Evolutionary conservation across 768 basidiomycete species (phyloP).

Genomic region (Amanita inopinata): DNA sequence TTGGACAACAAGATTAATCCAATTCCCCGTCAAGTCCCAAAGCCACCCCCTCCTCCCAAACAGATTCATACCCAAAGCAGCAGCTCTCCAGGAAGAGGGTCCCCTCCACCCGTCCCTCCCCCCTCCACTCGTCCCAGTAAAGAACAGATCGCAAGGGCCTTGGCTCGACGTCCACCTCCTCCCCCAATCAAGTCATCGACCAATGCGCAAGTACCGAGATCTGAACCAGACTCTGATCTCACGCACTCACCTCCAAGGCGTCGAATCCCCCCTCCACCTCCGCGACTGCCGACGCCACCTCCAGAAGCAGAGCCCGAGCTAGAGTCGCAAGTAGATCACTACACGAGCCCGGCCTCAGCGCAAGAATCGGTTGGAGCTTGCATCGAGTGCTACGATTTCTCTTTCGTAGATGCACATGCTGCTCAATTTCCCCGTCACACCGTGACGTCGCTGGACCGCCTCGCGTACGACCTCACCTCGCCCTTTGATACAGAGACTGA

Average conservation of each 20-base stretch:
- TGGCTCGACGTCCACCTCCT: constrained; percentile 27
- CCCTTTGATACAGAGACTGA: constrained; percentile 34
- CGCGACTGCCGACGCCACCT: constrained; percentile 21
- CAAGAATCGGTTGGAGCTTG: constrained; percentile 16
- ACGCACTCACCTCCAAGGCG: constrained; percentile 7
- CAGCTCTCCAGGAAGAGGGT: constrained; percentile 1
- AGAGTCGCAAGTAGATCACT: constrained; percentile 1
- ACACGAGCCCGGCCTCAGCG: not conserved
- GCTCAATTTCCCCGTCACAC: constrained; percentile 31
- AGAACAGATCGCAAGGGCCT: constrained; percentile 15
- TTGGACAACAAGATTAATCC: constrained; percentile 14
- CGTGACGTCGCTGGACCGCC: constrained; percentile 26
- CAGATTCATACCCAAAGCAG: not conserved
- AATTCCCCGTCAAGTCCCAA: constrained; percentile 9
- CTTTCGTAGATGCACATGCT: constrained; percentile 32
- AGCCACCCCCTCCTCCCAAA: constrained; percentile 13
- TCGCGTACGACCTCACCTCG: constrained; percentile 30
- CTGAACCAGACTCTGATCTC: not conserved
- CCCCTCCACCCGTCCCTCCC: constrained; percentile 16
- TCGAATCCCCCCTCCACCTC: constrained; percentile 17
- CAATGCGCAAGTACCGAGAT: not conserved
- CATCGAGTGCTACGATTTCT: constrained; percentile 34
- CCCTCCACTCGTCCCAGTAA: constrained; percentile 13
- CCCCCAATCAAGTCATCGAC: constrained; percentile 20
- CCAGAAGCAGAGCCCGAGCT: constrained; percentile 17